Conservation (phyloP, 2,329 filamentous ascomycete genomes). For the Exophiala sp. region DNA sequence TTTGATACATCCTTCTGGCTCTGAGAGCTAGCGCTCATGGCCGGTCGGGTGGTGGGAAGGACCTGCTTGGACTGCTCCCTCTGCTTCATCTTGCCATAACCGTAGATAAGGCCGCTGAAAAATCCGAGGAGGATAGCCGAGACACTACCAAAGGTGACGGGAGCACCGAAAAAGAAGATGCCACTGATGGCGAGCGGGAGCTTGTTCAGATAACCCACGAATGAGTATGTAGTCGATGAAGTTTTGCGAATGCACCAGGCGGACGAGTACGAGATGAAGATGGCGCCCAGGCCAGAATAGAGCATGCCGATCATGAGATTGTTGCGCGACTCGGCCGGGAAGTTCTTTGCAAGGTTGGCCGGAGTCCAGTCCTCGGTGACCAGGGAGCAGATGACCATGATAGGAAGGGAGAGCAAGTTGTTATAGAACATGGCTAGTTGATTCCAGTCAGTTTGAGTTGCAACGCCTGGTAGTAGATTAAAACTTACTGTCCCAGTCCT, state of each 20-base stretch:
- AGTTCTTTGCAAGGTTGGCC: constrained; percentile 79
- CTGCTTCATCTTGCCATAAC: constrained; percentile 81
- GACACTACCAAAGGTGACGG: constrained; percentile 86
- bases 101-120: constrained; percentile 85
- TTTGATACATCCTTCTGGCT: constrained; percentile 45
- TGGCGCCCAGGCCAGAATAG: constrained; percentile 85
- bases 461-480: background rate
- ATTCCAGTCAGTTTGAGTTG: constrained; percentile 32
- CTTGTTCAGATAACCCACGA: constrained; percentile 98
- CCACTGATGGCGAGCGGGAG: constrained; percentile 90
- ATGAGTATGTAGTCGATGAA: constrained; percentile 95
- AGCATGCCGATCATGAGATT: constrained; percentile 82
- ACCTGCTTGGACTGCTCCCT: constrained; percentile 62
- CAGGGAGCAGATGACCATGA: constrained; percentile 77
- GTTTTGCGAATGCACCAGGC: constrained; percentile 98
- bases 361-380: constrained; percentile 89
- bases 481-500: constrained; percentile 94
- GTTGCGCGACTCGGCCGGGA: constrained; percentile 75
- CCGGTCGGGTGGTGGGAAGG: constrained; percentile 62
- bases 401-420: constrained; percentile 93
- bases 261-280: constrained; percentile 99
- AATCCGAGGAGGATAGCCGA: constrained; percentile 90
- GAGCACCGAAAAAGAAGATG: constrained; percentile 90
- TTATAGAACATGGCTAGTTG: constrained; percentile 96
- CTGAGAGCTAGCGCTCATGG: constrained; percentile 85